phyloP scores from a whole-genome alignment of 192 early-diverging fungal species.

The Bifiguratus adelaidae region DNA sequence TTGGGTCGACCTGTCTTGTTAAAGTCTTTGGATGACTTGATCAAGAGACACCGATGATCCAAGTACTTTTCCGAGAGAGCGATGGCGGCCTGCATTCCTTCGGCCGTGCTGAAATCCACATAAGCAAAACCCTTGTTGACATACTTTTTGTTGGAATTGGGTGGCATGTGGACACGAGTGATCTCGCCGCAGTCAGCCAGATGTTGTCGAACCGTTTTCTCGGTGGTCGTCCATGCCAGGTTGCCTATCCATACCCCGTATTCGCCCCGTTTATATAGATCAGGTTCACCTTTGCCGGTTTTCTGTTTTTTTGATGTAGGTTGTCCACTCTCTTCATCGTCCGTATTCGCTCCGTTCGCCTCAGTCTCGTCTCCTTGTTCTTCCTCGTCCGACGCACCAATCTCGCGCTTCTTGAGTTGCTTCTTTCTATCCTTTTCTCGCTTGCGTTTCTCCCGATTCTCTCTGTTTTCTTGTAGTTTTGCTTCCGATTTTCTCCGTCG shows the following conservation, averaged over 20 bases:
- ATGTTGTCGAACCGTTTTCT: constrained; percentile 41
- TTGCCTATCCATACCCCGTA: constrained; percentile 67
- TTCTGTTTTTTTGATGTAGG: constrained; percentile 12
- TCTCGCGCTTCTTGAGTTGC: constrained; percentile 24
- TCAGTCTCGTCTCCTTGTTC: constrained; percentile 15
- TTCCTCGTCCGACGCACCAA: background rate
- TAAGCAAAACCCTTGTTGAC: constrained; percentile 48
- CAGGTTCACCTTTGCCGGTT: constrained; percentile 19
- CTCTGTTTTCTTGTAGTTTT: constrained; percentile 20
- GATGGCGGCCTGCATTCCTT: constrained; percentile 42
- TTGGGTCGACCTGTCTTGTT: constrained; percentile 45
- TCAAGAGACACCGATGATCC: constrained; percentile 48
- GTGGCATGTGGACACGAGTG: constrained; percentile 34
- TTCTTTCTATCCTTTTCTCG: constrained; percentile 24
- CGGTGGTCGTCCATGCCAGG: constrained; percentile 44
- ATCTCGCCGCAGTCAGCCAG: constrained; percentile 38
- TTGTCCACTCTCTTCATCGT: background rate
- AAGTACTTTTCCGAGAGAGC: constrained; percentile 48
- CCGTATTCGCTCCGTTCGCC: constrained; percentile 11
- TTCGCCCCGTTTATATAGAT: constrained; percentile 39
- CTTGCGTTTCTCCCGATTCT: constrained; percentile 27
- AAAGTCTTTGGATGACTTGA: constrained; percentile 55
- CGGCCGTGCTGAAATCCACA: constrained; percentile 49
- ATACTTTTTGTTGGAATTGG: constrained; percentile 21
- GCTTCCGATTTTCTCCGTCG: background rate